These are phyloP conservation scores for Sisymbrium irio DNA, from an alignment of 345 rosid species.

Conservation along the genomic window DNA sequence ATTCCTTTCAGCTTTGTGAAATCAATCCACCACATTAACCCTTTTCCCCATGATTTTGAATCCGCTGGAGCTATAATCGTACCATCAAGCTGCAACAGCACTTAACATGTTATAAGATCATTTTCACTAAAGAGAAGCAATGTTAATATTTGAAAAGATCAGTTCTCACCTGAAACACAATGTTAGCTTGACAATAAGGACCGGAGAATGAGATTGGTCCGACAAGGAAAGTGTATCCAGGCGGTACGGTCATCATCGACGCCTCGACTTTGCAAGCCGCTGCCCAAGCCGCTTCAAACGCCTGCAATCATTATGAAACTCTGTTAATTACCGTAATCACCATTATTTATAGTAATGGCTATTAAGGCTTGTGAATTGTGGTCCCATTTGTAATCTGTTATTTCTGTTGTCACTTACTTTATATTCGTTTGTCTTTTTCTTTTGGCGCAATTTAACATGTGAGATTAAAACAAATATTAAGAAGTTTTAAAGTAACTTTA, in stretches of 20 bases:
- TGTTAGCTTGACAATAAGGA: constrained; percentile 77
- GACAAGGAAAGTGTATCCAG: constrained; percentile 53
- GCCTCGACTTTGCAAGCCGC: constrained; percentile 80
- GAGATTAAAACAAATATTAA: not conserved
- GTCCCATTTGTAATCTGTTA: constrained; percentile 32
- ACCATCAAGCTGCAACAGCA: constrained; percentile 73
- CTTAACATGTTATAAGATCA: not conserved
- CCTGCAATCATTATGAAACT: constrained; percentile 45
- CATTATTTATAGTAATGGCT: not conserved
- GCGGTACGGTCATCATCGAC: constrained; percentile 60
- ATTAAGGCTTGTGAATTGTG: constrained; percentile 8
- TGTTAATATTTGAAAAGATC: not conserved
- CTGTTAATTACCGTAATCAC: not conserved
- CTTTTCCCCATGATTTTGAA: constrained; percentile 66
- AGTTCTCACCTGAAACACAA: constrained; percentile 72
- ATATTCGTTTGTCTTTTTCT: constrained; percentile 30
- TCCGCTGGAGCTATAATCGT: constrained; percentile 77
- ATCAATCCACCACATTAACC: constrained; percentile 77
- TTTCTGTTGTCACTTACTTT: constrained; percentile 32
- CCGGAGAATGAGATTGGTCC: constrained; percentile 97
- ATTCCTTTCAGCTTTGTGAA: constrained; percentile 85
- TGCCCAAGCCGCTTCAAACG: constrained; percentile 90
- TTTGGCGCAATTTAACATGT: not conserved
- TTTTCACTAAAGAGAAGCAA: not conserved
- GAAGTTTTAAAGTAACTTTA: constrained; percentile 10